These are phyloP conservation scores for Acacia acuminata DNA, from an alignment of 306 rosid species.

Conservation along the genomic window DNA sequence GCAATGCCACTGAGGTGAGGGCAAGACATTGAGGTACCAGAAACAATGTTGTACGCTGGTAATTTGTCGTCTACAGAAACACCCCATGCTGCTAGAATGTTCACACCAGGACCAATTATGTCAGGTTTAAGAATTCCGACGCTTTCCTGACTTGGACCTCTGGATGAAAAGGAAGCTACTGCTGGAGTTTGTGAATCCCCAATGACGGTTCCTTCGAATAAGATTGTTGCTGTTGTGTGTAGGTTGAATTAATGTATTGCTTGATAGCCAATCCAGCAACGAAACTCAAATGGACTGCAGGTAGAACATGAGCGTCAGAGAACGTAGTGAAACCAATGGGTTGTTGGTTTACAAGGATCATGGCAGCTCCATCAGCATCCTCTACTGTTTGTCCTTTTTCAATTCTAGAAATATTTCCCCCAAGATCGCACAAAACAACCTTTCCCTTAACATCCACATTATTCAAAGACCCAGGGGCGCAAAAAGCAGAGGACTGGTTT, in stretches of 20 bases:
- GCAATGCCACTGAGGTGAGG: slow-evolving; percentile 66
- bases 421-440: slow-evolving; percentile 52
- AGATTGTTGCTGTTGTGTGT: slow-evolving; percentile 38
- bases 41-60: slow-evolving; percentile 41
- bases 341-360: slow-evolving; percentile 47
- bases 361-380: slow-evolving; percentile 46
- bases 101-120: slow-evolving; percentile 56
- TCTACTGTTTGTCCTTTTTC: slow-evolving; percentile 36
- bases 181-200: slow-evolving; percentile 45
- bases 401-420: slow-evolving; percentile 9
- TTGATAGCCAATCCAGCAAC: slow-evolving; percentile 40
- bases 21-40: slow-evolving; percentile 63
- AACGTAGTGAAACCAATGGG: slow-evolving; percentile 16
- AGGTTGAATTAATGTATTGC: slow-evolving; percentile 41
- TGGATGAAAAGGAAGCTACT: slow-evolving; percentile 54
- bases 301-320: slow-evolving; percentile 43
- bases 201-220: slow-evolving; percentile 51
- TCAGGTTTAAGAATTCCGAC: slow-evolving; percentile 62
- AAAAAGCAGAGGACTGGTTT: slow-evolving; percentile 3
- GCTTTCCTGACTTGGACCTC: slow-evolving; percentile 56
- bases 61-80: slow-evolving; percentile 39
- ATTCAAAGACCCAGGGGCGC: slow-evolving; percentile 36
- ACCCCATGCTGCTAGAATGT: slow-evolving; percentile 64
- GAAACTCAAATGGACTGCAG: slow-evolving; percentile 46
- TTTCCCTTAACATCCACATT: slow-evolving; percentile 42